Evolutionary conservation across 495 filamentous ascomycete species (phyloP), one percentile per base, ranked within the genome.

Genomic region (Cryomyces minteri): DNA sequence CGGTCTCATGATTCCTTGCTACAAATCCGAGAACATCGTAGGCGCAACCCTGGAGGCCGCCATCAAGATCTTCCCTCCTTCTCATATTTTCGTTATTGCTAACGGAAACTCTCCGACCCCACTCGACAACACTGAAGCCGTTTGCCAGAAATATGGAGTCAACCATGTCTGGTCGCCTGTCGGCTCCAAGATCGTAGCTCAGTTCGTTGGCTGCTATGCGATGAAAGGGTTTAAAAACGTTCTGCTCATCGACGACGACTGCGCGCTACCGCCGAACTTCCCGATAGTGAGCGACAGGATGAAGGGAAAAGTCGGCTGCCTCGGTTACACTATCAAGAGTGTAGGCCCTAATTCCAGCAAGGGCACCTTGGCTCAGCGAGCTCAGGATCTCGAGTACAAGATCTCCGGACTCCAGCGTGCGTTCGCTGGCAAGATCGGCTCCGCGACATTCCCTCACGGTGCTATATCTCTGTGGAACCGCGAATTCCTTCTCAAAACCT

Each of bases 201-300:
- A 69, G 41, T 67, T 69, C 43, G 65, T 69, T 7, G 67, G 67
- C 14, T 63, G 59, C 45, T 59, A 65, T 39, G 64, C 64, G 0
- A 59, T 62, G 7, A 59, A 58, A 31, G 50, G 51, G 0, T 69
- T 69, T 43, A 49, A 61, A 32, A 60, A 64, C 43, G 62, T 65
- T 14, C 55, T 71, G 8, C 55, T 66, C 18, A 67, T 69, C 31
- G 67, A 71, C 44, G 67, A 71, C 43, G 67, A 71, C 48, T 67
- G 66, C 40, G 51, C 61, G 7, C 54, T 71, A 6, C 66, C 67
- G 1, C 43, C 61, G 0, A 66, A 67, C 44, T 65, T 68, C 45
- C 60, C 59, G 5, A 57, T 67, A 28, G 65, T 64, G 33, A 57
- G 55, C 11, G 60, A 69, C n/a, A 56, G 59, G 12, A 51, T 71